These are phyloP conservation scores for Dalbergia cochinchinensis DNA, from an alignment of 306 rosid species.

Conservation along the genomic window DNA sequence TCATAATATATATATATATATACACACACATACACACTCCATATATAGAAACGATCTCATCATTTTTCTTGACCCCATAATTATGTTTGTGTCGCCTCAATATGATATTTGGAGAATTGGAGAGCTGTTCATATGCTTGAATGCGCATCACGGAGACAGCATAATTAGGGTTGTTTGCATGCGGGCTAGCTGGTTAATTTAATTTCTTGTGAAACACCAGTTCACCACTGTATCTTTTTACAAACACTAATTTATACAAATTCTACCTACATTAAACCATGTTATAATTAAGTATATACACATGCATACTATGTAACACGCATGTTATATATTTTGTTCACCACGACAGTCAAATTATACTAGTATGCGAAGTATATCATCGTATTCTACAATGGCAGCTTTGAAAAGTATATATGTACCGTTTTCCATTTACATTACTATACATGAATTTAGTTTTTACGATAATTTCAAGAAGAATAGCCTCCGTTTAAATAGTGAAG, in stretches of 20 bases:
- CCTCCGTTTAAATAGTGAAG: slow-evolving; percentile 5
- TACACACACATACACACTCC: no score
- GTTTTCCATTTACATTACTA: neutral
- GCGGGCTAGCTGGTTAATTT: slow-evolving; percentile 33
- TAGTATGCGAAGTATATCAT: no score
- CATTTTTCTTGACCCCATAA: slow-evolving; percentile 43
- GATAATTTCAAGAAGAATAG: neutral
- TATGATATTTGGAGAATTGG: slow-evolving; percentile 28
- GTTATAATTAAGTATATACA: neutral
- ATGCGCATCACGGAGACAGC: slow-evolving; percentile 42
- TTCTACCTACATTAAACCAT: slow-evolving; percentile 1
- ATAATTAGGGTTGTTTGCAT: slow-evolving; percentile 54
- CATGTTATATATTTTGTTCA: neutral
- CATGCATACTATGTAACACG: neutral
- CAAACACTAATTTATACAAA: neutral
- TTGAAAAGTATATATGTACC: neutral
- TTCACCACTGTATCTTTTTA: neutral
- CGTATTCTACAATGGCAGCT: neutral
- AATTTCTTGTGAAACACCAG: slow-evolving; percentile 11
- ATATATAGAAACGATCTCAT: slow-evolving; percentile 24
- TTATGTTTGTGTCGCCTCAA: slow-evolving; percentile 41
- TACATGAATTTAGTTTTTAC: neutral
- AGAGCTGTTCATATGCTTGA: slow-evolving; percentile 14
- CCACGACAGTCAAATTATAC: neutral
- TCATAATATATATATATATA: neutral